Base-by-base conservation (phyloP, 345 rosid species). In the Moricandia moricandioides region DNA sequence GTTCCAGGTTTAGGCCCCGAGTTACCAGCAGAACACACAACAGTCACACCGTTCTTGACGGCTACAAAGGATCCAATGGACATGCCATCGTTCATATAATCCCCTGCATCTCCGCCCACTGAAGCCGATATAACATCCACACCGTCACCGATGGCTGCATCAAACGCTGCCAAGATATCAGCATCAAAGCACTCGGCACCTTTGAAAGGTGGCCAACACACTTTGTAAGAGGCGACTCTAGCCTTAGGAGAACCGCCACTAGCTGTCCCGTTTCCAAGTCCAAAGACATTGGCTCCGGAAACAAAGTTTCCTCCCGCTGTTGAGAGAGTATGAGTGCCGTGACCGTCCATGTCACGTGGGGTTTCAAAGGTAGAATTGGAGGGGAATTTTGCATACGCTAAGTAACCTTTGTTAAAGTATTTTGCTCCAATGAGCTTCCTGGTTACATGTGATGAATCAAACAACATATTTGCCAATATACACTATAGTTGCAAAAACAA, bases 231-330 rank as follows among this genome's bases (percentile, higher is more conserved):
- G 0, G 92, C 95, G 1, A 86, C 79, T 24, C 88, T 83, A 0
- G 95, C 92, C 12, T 39, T 78, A 1, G 92, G 96, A 0, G 96
- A 82, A 7, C 92, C 96, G 0, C 96, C 96, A 39, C 84, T 88
- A 0, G 88, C 89, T n/a, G 92, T 88, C 6, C 89, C 92, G 13
- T 85, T 80, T 9, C 83, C 89, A 1, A 62, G 2, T 0, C 89
- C 88, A 10, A 83, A 80, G 1, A 82, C 71, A 34, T 47, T 83
- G 7, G 83, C 92, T 24, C 83, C 83, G 1, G 71, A 55, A 26
- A 85, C 92, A 63, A 85, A 84, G 65, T 55, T 83, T 2, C 96
- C 92, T 0, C 64, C 91, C 1, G 96, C 92, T 0, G 92, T 86
- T 26, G 96, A 88, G 5, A 89, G 79, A 3, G 96, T 89, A 49